phyloP scores from a whole-genome alignment of 495 filamentous ascomycete genomes.

The Xylaria curta region DNA sequence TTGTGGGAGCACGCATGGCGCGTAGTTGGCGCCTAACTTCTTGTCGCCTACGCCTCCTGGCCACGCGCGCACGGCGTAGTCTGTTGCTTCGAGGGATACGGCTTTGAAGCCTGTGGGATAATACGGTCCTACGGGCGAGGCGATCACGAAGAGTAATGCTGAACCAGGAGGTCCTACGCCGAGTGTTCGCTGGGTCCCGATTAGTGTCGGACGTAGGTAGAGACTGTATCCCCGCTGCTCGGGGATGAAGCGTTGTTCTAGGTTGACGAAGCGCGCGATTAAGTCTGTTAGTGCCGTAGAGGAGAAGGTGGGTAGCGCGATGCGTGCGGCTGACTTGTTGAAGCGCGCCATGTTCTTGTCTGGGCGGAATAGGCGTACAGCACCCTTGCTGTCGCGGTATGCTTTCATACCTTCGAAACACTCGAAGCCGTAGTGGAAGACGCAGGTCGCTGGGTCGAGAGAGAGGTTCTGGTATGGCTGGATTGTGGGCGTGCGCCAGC shows the following conservation, averaged over 20 bases:
- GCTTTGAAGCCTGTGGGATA: conserved; percentile 98
- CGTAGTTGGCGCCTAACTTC: conserved; percentile 98
- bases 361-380: conserved; percentile 89
- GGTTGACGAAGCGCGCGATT: conserved; percentile 75
- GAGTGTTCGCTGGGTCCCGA: conserved; percentile 92
- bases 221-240: conserved; percentile 83
- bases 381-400: conserved; percentile 78
- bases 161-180: conserved; percentile 90
- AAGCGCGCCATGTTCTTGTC: conserved; percentile 94
- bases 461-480: conserved; percentile 95
- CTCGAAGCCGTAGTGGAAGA: conserved; percentile 98
- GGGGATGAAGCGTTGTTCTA: conserved; percentile 91
- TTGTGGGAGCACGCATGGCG: conserved; percentile 93
- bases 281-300: conserved; percentile 74
- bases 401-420: conserved; percentile 99
- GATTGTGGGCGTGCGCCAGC: conserved; percentile 82
- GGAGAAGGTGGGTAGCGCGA: conserved; percentile 87
- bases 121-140: conserved; percentile 95
- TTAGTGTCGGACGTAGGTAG: conserved; percentile 95
- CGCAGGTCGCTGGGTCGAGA: conserved; percentile 93
- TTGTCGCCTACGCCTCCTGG: conserved; percentile 95
- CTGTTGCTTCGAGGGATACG: conserved; percentile 88
- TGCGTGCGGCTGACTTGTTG: conserved; percentile 86
- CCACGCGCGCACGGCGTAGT: conserved; percentile 96
- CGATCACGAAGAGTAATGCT: conserved; percentile 91